Percentiles rank a stretch among this genome's conserved stretches.
Conservation (phyloP, 768 basidiomycete genomes). For the Clitopilus passeckerianus region DNA sequence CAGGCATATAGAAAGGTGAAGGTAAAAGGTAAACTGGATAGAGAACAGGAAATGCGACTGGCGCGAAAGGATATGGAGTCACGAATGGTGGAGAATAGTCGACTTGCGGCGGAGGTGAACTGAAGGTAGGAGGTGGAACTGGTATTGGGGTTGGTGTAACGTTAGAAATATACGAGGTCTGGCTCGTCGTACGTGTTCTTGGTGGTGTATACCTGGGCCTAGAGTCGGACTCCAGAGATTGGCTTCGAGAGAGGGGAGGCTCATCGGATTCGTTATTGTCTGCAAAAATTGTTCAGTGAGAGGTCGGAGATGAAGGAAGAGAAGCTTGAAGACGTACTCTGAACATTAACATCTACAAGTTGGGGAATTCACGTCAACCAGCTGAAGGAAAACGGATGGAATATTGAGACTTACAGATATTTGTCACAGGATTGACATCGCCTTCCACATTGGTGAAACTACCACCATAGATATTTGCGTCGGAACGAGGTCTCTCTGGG, state of each 20-base stretch:
- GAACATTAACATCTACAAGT: neutral
- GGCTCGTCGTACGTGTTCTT: neutral
- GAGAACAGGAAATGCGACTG: neutral
- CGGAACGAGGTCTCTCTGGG: neutral
- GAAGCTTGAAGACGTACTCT: too few species aligned
- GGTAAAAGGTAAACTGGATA: neutral
- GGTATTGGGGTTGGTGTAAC: neutral
- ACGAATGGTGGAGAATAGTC: neutral
- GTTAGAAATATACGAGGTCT: neutral
- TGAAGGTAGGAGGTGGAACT: neutral
- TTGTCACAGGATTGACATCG: neutral
- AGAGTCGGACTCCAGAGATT: too few species aligned
- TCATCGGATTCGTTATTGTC: too few species aligned
- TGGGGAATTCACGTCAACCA: neutral
- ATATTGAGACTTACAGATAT: neutral
- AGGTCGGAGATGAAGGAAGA: too few species aligned
- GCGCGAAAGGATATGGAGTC: neutral
- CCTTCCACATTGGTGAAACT: neutral
- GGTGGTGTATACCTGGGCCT: too few species aligned
- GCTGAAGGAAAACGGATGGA: neutral
- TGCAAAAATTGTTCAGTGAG: too few species aligned
- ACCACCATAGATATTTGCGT: neutral
- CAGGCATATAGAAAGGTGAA: too few species aligned
- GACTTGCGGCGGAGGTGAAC: neutral
- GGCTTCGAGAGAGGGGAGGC: too few species aligned